phyloP scores from a whole-genome alignment of 2,329 filamentous ascomycete species.

The Phaeosphaeriaceae sp. region DNA sequence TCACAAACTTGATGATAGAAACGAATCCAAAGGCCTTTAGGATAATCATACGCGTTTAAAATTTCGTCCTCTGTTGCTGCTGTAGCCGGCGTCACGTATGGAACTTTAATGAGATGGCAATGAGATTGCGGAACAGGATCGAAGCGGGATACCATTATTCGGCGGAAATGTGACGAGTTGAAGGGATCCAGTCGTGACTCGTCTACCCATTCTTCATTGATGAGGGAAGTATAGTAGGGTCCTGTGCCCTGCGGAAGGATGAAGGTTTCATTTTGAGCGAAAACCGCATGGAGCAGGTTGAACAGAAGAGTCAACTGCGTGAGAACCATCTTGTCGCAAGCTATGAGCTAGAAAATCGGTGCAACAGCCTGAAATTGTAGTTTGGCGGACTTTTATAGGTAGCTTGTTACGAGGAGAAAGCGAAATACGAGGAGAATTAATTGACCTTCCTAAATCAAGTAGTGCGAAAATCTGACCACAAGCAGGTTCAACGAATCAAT shows the following conservation, averaged over 20 bases:
- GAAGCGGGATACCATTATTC: slow-evolving; percentile 27
- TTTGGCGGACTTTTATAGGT: too few species aligned
- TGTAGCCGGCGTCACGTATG: slow-evolving; percentile 13
- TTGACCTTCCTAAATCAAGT: too few species aligned
- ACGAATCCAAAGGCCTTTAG: background rate
- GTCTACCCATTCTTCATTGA: slow-evolving; percentile 15
- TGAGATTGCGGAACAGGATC: slow-evolving; percentile 12
- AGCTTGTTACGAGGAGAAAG: too few species aligned
- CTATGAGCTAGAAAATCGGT: too few species aligned
- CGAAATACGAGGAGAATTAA: too few species aligned
- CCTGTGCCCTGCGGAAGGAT: background rate
- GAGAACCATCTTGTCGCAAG: too few species aligned
- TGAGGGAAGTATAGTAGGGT: slow-evolving; percentile 7
- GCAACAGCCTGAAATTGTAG: too few species aligned
- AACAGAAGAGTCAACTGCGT: too few species aligned
- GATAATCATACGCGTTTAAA: slow-evolving; percentile 2
- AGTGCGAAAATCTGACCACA: too few species aligned
- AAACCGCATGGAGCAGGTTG: background rate
- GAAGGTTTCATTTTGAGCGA: background rate
- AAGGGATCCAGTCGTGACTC: slow-evolving; percentile 17
- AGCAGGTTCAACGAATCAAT: too few species aligned
- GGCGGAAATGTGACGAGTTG: slow-evolving; percentile 14
- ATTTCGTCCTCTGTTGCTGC: slow-evolving; percentile 17
- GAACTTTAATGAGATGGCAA: slow-evolving; percentile 13
- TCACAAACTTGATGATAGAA: slow-evolving; percentile 6